These are phyloP conservation scores for Aureobasidium lini DNA, from an alignment of 2,329 filamentous ascomycete species.

Conservation along the genomic window DNA sequence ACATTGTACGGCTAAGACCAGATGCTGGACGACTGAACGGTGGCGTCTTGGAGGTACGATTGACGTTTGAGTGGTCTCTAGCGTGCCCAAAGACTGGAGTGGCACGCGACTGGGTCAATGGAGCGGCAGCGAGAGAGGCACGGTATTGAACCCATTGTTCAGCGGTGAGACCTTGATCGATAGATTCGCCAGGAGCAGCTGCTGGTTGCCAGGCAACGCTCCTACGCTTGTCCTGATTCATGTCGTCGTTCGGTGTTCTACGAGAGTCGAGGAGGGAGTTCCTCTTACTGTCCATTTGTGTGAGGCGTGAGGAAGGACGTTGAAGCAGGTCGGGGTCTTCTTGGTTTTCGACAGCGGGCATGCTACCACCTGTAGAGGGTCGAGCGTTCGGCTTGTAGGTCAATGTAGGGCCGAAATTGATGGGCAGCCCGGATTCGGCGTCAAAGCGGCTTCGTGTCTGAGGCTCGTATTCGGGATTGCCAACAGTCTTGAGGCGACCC, in stretches of 20 bases:
- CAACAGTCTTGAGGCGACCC: conserved; percentile 73
- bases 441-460: conserved; percentile 36
- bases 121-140: conserved; percentile 47
- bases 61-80: not conserved
- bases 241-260: conserved; percentile 18
- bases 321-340: not conserved
- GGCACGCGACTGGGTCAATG: conserved; percentile 33
- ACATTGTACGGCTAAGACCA: conserved; percentile 15
- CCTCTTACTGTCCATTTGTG: conserved; percentile 18
- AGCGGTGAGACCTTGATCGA: conserved; percentile 54
- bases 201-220: conserved; percentile 76
- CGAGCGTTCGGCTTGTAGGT: conserved; percentile 54
- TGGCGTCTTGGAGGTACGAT: conserved; percentile 13
- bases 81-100: conserved; percentile 11
- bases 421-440: conserved; percentile 47
- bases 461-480: conserved; percentile 41
- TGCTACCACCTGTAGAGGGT: conserved; percentile 45
- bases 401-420: conserved; percentile 82
- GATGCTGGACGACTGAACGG: conserved; percentile 25
- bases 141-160: conserved; percentile 82
- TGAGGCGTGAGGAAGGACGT: conserved; percentile 14
- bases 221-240: conserved; percentile 46
- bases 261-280: conserved; percentile 28
- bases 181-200: conserved; percentile 41
- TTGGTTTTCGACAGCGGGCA: not conserved